Conservation (phyloP, 2,329 filamentous ascomycete species). For the Diaporthe citri region DNA sequence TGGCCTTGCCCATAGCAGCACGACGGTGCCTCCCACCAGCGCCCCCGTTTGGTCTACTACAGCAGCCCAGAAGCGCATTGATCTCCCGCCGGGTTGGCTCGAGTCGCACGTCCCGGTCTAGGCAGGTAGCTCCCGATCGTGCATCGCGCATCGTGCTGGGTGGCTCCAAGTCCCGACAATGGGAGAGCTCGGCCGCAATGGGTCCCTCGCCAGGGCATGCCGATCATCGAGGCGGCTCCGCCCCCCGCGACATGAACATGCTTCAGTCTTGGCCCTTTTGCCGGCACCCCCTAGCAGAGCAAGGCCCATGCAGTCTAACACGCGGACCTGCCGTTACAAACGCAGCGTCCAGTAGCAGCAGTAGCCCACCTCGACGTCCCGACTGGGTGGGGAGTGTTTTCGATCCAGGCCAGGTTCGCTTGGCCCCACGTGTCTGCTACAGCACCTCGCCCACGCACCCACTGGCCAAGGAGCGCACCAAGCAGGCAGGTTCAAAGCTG, state of each 20-base stretch:
- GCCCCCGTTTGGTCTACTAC: not conserved
- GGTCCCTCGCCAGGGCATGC: conserved; percentile 9
- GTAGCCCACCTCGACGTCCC: not conserved
- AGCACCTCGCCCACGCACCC: not conserved
- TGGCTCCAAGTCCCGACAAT: not conserved
- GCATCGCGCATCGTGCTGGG: not conserved
- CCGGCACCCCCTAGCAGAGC: not conserved
- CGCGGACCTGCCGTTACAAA: not conserved
- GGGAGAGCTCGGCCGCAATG: conserved; percentile 6
- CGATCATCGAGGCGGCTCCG: conserved; percentile 20
- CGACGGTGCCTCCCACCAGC: not conserved
- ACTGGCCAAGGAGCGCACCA: conserved; percentile 1
- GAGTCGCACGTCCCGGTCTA: conserved; percentile 8
- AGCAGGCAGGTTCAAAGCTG: not conserved
- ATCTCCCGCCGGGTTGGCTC: conserved; percentile 14
- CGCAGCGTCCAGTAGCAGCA: not conserved
- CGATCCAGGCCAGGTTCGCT: conserved; percentile 12
- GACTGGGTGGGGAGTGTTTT: conserved; percentile 13
- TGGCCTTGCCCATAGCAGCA: not conserved
- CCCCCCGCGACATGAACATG: conserved; percentile 18
- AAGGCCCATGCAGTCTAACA: not conserved
- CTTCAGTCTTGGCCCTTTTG: conserved; percentile 18
- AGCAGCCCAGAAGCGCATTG: conserved; percentile 19
- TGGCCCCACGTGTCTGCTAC: conserved; percentile 31
- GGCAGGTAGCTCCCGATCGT: conserved; percentile 10